Percentiles rank a stretch among this genome's conserved stretches.
These are phyloP conservation scores for Fagopyrum homotropicum DNA, from an alignment of 148 eudicot species.

Conservation along the genomic window DNA sequence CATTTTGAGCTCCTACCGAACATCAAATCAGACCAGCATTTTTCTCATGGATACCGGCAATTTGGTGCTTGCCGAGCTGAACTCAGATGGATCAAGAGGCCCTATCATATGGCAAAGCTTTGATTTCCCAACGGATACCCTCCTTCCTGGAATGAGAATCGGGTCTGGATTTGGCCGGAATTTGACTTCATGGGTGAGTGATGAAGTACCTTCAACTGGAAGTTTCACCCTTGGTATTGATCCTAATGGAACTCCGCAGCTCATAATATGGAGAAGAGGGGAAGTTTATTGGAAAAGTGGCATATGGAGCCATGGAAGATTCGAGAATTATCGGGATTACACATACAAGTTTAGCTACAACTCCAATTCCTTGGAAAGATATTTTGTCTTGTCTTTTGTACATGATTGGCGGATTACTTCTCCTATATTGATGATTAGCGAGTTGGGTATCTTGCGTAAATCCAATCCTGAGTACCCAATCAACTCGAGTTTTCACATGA, in stretches of 20 bases:
- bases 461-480: background rate
- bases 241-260: constrained; percentile 16
- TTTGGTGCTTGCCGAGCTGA: background rate
- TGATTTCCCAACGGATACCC: background rate
- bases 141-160: constrained; percentile 6
- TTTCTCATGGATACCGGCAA: background rate
- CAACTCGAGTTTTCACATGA: background rate
- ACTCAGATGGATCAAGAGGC: background rate
- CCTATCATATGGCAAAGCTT: background rate
- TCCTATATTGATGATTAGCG: background rate
- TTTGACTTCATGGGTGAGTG: background rate
- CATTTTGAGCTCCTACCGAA: background rate
- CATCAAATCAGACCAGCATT: background rate
- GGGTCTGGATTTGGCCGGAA: constrained; percentile 18
- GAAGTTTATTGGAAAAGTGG: constrained; percentile 28
- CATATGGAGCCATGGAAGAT: constrained; percentile 16
- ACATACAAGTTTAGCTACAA: constrained; percentile 15
- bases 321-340: constrained; percentile 18
- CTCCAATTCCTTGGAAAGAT: background rate
- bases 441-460: background rate
- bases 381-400: constrained; percentile 2
- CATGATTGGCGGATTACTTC: constrained; percentile 9
- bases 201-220: background rate
- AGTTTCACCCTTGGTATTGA: background rate
- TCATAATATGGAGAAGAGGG: constrained; percentile 25